Evolutionary conservation across 1,284 basidiomycete species (phyloP).

Genomic region (Ustilago sp.): DNA sequence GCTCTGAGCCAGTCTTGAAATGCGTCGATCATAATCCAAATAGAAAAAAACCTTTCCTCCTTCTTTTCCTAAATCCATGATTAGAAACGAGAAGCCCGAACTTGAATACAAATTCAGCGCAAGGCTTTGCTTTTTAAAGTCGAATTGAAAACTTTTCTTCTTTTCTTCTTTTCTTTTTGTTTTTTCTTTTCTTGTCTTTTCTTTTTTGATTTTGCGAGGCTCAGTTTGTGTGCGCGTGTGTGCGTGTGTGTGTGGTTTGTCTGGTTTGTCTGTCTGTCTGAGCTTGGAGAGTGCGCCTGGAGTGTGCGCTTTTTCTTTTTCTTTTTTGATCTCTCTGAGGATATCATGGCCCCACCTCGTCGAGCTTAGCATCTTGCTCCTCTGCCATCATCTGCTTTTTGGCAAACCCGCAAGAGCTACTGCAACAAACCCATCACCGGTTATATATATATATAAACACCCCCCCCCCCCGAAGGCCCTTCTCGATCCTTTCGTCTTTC

Average conservation of each 20-base stretch:
- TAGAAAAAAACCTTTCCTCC: no score
- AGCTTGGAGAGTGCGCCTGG: no score
- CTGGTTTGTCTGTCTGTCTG: neutral
- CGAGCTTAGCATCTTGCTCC: slow-evolving; percentile 17
- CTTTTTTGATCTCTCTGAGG: slow-evolving; percentile 1
- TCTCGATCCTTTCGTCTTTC: slow-evolving; percentile 46
- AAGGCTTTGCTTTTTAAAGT: neutral
- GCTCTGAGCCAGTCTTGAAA: no score
- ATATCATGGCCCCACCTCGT: slow-evolving; percentile 21
- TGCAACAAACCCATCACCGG: slow-evolving; percentile 14
- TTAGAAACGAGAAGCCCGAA: neutral
- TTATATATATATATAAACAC: slow-evolving; percentile 1
- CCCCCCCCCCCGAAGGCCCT: slow-evolving; percentile 15
- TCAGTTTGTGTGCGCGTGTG: neutral
- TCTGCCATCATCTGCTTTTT: slow-evolving; percentile 49
- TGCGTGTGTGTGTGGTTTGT: no score
- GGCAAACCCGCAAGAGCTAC: slow-evolving; percentile 25
- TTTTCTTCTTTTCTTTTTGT: slow-evolving; percentile 3
- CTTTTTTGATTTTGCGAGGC: neutral
- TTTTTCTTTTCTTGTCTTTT: slow-evolving; percentile 2
- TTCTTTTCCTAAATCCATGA: no score
- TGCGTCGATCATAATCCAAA: neutral
- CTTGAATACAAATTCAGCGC: neutral
- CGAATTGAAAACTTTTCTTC: slow-evolving; percentile 29
- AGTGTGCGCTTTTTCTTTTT: no score